Evolutionary conservation across 371 early-diverging fungal genomes (phyloP), one percentile per base, ranked within the genome.

Genomic region (Batkoa obscura): DNA sequence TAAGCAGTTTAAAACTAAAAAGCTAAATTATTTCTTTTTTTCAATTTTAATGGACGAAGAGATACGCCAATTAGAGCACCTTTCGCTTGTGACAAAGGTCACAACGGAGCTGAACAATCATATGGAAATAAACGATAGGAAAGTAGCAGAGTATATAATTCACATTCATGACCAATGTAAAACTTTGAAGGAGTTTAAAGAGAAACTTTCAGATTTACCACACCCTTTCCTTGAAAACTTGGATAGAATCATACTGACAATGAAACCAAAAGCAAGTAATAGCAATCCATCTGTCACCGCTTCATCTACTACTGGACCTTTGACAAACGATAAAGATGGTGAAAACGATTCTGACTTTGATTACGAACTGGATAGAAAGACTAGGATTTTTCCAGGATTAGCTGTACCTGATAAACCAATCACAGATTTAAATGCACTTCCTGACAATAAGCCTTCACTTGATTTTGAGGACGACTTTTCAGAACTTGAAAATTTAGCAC

Each of bases 51-150:
- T 53, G 53, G 53, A 34, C 10, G 74, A 73, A 23, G 87, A 83
- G 58, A 64, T 89, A 59, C 77, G 82, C 62, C 76, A 85, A 62
- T 76, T 96, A 32, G 97, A 93, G 64, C 75, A 82, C 57, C 75
- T 92, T 54, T 84, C 90, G 50, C 72, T 95, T 50, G 86, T 95
- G n/a, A 78, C 81, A 63, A 90, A 91, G 67, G 79, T 95, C 56
- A 76, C 86, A 33, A 83, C 76, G 59, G 98, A 97, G 68, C 71
- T 97, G 32, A 65, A 79, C 46, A 95, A 94, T 67, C 94, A 95
- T 64, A 83, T 80, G 10, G 91, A 88, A n/a, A 70, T 94, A 57
- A 78, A 80, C 54, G 94, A 94, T 70, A 90, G 87, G 67, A 80
- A 72, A 5, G 58, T 72, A 67, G 86, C 88, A 55, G 88, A 89